Evolutionary conservation across 371 early-diverging fungal genomes (phyloP), one percentile per base, ranked within the genome.

Genomic region (Mortierella sp.): DNA sequence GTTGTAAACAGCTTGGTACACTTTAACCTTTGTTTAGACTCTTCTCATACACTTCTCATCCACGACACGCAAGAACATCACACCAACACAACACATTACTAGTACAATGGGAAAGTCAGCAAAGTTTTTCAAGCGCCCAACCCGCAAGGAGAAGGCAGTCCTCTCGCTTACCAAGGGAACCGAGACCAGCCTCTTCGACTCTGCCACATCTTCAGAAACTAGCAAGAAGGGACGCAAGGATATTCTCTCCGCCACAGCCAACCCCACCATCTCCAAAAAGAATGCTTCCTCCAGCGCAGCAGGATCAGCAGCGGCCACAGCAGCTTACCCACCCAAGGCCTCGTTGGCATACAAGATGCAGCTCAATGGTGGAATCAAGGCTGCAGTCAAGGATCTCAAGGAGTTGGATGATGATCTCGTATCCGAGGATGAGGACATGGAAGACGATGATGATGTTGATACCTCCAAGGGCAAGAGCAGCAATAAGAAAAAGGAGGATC

Each of bases 111-210:
- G 93, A 75, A 90, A 90, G 76, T 91, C 91, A 73, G 93, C 93
- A 50, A 93, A 93, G 78, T 92, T 93, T 72, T 91, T 92, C 76
- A 92, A 92, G 77, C 84, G 93, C 57, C 93, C 93, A 11, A 87
- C 90, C 16, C 90, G 90, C 72, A 93, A 93, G 80, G 91, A 93
- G 74, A 93, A 93, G 82, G 91, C 91, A 42, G 88, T 89, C 14
- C 58, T 81, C 19, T 81, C 89, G 2, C 72, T 93, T n/a, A 77
- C 75, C 50, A 85, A 85, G 68, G 77, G 78, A 24, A 50, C 73
- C 63, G 85, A 81, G 65, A 76, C 82, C 34, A 84, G 84, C 60
- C 71, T 85, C 11, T 85, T 75, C 42, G 86, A 85, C 60, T 26
- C 79, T 28, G 44, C 65, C 26, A 68, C 72, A 8, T 38, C 74